Evolutionary conservation across 208 protist species (phyloP).

Genomic region (Leishmania aethiopica): DNA sequence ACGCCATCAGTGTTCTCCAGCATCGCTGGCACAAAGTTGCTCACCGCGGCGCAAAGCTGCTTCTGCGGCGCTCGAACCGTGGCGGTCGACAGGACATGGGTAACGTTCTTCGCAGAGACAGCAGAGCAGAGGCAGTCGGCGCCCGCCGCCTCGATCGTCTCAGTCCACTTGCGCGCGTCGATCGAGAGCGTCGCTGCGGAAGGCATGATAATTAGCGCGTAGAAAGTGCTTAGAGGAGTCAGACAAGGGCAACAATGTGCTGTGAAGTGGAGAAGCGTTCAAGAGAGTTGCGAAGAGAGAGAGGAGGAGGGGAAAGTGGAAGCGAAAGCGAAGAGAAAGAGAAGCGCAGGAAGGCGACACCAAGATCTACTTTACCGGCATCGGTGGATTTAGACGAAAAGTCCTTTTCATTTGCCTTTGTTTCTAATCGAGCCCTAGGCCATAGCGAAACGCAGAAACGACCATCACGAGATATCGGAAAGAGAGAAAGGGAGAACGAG

Average conservation of each 20-base stretch:
- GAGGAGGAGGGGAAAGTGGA: neutral
- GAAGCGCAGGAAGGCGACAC: neutral
- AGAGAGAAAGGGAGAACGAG: neutral
- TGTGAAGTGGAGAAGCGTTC: neutral
- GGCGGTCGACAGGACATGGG: slow-evolving; percentile 70
- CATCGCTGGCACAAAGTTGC: slow-evolving; percentile 54
- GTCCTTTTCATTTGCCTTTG: neutral
- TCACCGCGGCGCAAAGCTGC: slow-evolving; percentile 55
- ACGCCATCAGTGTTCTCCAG: slow-evolving; percentile 44
- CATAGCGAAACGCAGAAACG: neutral
- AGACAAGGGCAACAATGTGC: neutral
- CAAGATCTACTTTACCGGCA: neutral
- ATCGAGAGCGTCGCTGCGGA: slow-evolving; percentile 36
- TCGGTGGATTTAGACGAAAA: neutral
- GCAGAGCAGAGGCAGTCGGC: slow-evolving; percentile 51
- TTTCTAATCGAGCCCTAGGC: neutral
- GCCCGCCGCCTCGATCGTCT: slow-evolving; percentile 54
- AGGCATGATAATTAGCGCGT: slow-evolving; percentile 7
- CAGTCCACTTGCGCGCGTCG: slow-evolving; percentile 68
- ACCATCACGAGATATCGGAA: neutral
- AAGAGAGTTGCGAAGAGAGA: neutral
- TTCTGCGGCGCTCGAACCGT: slow-evolving; percentile 69
- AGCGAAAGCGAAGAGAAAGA: neutral
- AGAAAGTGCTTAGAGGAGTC: neutral
- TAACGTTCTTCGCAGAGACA: slow-evolving; percentile 73